Evolutionary conservation across 2,329 filamentous ascomycete species (phyloP).

Genomic region (Neopestalotiopsis sp.): DNA sequence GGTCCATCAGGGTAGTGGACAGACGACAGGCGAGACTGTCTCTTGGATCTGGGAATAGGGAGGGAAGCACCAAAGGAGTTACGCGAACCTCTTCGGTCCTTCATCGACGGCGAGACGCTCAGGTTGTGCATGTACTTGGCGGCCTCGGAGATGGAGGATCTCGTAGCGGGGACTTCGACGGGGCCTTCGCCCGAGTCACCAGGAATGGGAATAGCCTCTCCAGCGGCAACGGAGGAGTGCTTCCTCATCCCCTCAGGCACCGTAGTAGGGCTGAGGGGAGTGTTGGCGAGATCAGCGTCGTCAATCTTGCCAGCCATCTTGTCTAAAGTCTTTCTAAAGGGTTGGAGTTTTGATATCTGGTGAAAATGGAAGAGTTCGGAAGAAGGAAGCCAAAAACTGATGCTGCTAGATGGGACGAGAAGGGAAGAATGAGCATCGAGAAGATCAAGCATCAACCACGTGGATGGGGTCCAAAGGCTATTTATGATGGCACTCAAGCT

Average conservation of each 20-base stretch:
- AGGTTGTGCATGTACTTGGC: slow-evolving; percentile 76
- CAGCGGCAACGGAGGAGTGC: neutral
- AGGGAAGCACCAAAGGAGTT: slow-evolving; percentile 79
- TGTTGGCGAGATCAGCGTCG: slow-evolving; percentile 54
- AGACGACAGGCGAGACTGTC: slow-evolving; percentile 70
- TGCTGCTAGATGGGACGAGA: neutral
- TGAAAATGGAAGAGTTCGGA: neutral
- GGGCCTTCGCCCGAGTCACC: slow-evolving; percentile 52
- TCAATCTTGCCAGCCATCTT: slow-evolving; percentile 68
- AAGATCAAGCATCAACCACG: slow-evolving; percentile 7
- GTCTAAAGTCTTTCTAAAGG: slow-evolving; percentile 26
- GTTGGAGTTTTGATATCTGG: slow-evolving; percentile 15
- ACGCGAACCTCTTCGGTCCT: slow-evolving; percentile 70
- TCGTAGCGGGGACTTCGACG: slow-evolving; percentile 73
- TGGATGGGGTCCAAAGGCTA: slow-evolving; percentile 7
- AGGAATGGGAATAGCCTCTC: slow-evolving; percentile 44
- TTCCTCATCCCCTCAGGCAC: slow-evolving; percentile 25
- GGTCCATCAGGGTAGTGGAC: slow-evolving; percentile 52
- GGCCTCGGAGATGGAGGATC: slow-evolving; percentile 72
- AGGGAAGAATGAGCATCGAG: slow-evolving; percentile 1
- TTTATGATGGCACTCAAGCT: slow-evolving; percentile 9
- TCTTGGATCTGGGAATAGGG: slow-evolving; percentile 74
- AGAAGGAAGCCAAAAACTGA: neutral
- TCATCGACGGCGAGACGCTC: slow-evolving; percentile 70
- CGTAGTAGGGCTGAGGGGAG: slow-evolving; percentile 30